A percentile compares a stretch with the other conserved stretches of the same genome.
Conservation (phyloP, 371 early-diverging fungal genomes). For the Mucor mucedo region DNA sequence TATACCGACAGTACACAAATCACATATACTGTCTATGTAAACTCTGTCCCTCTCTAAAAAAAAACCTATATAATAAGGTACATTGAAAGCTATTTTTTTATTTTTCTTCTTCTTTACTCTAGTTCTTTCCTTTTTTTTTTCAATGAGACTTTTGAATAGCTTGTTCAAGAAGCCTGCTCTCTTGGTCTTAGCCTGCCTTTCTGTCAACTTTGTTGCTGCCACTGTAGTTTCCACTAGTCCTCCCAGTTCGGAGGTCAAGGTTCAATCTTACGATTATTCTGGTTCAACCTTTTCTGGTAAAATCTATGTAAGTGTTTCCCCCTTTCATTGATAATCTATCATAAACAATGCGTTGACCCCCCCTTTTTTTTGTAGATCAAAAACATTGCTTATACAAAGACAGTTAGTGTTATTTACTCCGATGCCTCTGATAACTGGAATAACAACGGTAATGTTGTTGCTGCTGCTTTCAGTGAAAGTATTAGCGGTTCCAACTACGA, state of each 20-base stretch:
- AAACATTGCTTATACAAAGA: constrained; percentile 46
- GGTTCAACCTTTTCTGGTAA: constrained; percentile 30
- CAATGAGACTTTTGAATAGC: constrained; percentile 7
- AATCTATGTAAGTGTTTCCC: constrained; percentile 31
- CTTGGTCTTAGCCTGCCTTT: neutral
- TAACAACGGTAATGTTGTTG: constrained; percentile 21
- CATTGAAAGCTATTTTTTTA: no score
- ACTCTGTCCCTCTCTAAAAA: no score
- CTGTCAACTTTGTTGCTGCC: constrained; percentile 6
- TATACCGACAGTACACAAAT: no score
- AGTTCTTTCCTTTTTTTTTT: neutral
- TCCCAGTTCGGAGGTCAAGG: constrained; percentile 27
- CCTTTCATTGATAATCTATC: neutral
- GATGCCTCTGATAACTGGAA: constrained; percentile 38
- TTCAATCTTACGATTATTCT: constrained; percentile 28
- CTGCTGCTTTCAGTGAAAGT: constrained; percentile 24
- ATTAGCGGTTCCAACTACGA: constrained; percentile 42
- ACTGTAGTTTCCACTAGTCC: constrained; percentile 14
- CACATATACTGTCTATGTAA: no score
- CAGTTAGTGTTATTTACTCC: constrained; percentile 39
- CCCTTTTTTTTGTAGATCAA: constrained; percentile 22
- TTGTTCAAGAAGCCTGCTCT: constrained; percentile 12
- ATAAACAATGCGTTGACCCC: neutral
- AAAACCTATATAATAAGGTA: no score
- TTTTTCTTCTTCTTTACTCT: no score